Percentiles rank a stretch among this genome's conserved stretches.
Conservation (phyloP, 2,329 filamentous ascomycete genomes). For the Graphilbum ipis-grandicollis region DNA sequence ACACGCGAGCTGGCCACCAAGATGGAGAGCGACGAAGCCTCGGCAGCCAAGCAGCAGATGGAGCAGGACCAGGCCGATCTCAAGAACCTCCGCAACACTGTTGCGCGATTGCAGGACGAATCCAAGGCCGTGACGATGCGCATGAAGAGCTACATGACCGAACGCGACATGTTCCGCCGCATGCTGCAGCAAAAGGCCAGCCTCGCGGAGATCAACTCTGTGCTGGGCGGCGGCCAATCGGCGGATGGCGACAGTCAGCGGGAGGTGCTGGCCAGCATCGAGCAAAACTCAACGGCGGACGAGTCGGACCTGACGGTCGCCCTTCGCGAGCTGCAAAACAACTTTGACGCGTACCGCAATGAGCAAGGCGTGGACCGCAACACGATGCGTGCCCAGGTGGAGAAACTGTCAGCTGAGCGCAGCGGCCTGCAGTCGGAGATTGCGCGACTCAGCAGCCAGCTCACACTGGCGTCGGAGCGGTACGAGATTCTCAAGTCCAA, state of each 20-base stretch:
- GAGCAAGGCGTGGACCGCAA: slow-evolving; percentile 69
- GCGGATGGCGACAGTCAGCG: slow-evolving; percentile 38
- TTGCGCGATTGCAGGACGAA: slow-evolving; percentile 51
- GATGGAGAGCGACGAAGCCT: slow-evolving; percentile 81
- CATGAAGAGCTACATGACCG: slow-evolving; percentile 83
- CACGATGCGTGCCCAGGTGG: slow-evolving; percentile 70
- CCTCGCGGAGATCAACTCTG: slow-evolving; percentile 44
- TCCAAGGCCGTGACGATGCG: slow-evolving; percentile 66
- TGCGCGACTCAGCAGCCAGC: slow-evolving; percentile 62
- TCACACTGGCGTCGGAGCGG: slow-evolving; percentile 65
- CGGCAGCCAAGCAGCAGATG: slow-evolving; percentile 44
- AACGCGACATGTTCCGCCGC: slow-evolving; percentile 93
- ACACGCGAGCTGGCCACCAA: slow-evolving; percentile 72
- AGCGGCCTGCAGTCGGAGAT: slow-evolving; percentile 67
- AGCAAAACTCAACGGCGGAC: slow-evolving; percentile 35
- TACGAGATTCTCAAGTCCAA: slow-evolving; percentile 84
- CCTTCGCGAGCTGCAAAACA: slow-evolving; percentile 71
- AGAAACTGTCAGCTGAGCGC: slow-evolving; percentile 68
- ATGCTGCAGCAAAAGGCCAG: slow-evolving; percentile 62
- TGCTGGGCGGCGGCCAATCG: slow-evolving; percentile 47
- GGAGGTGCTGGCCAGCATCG: slow-evolving; percentile 32
- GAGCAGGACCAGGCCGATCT: slow-evolving; percentile 53
- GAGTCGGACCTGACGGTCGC: slow-evolving; percentile 56
- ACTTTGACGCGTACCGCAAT: slow-evolving; percentile 79
- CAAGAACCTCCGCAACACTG: slow-evolving; percentile 28